A percentile compares a stretch with the other conserved stretches of the same genome.
Evolutionary conservation across 1,284 basidiomycete genomes (phyloP).

Genomic region (Veloporphyrellus conicus): DNA sequence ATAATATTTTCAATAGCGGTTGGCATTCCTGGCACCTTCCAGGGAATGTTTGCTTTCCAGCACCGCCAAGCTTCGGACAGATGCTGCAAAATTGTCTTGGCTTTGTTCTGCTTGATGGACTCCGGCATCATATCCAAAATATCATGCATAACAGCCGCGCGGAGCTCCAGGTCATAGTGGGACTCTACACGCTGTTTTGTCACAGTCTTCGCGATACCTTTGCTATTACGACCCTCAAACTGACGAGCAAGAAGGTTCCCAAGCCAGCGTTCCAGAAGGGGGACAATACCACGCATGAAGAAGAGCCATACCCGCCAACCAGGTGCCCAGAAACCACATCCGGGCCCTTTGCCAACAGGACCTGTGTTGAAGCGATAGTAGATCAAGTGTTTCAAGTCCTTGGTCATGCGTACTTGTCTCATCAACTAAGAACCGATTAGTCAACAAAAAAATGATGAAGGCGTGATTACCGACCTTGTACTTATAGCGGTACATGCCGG

Average conservation of each 20-base stretch:
- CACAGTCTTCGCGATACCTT: constrained; percentile 92
- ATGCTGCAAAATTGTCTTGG: constrained; percentile 97
- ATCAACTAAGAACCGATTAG: constrained; percentile 60
- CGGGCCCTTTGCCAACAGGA: constrained; percentile 98
- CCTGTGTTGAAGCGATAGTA: constrained; percentile 99
- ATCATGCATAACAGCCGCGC: constrained; percentile 99
- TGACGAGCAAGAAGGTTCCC: constrained; percentile 97
- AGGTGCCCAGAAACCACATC: constrained; percentile 99
- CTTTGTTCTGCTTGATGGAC: constrained; percentile 97
- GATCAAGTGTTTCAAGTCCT: constrained; percentile 97
- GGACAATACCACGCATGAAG: constrained; percentile 98
- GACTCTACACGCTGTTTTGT: constrained; percentile 99
- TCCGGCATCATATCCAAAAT: constrained; percentile 99
- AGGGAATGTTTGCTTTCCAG: constrained; percentile 99
- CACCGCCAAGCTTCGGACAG: constrained; percentile 97
- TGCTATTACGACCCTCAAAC: constrained; percentile 96
- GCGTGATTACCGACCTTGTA: constrained; percentile 70
- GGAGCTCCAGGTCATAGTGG: constrained; percentile 95
- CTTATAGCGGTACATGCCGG: constrained; percentile 99
- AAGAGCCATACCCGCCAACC: constrained; percentile 99
- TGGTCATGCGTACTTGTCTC: constrained; percentile 99
- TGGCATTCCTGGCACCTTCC: constrained; percentile 97
- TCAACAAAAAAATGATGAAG: neutral
- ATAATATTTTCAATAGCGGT: constrained; percentile 99
- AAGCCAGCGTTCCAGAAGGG: constrained; percentile 94